phyloP scores from a whole-genome alignment of 2,329 filamentous ascomycete species.

The Ophiostoma novo-ulmi region DNA sequence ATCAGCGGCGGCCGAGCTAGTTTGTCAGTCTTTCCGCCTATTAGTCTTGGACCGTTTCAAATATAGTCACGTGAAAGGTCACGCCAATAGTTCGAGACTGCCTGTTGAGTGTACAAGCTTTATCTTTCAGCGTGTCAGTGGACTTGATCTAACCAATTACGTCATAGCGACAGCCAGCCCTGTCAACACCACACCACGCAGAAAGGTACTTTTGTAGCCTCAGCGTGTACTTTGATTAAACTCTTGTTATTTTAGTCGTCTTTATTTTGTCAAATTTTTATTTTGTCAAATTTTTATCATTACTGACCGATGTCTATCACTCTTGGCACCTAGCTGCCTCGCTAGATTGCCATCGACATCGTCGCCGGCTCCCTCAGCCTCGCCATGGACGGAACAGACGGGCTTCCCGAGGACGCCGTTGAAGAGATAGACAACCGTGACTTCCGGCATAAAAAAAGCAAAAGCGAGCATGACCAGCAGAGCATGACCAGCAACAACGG shows the following conservation, averaged over 20 bases:
- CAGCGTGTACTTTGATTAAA: not conserved
- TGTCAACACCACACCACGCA: not conserved
- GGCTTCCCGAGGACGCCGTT: slow-evolving; percentile 1
- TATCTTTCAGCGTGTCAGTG: not conserved
- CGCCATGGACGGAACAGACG: slow-evolving; percentile 12
- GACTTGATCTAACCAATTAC: not conserved
- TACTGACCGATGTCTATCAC: not conserved
- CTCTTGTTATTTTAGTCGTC: not conserved
- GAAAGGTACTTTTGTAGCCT: not conserved
- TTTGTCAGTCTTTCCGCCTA: not conserved
- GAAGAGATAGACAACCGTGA: not conserved
- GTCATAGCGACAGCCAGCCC: slow-evolving; percentile 1
- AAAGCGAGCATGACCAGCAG: not conserved
- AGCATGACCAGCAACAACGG: not conserved
- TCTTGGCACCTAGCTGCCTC: not conserved
- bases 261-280: not conserved
- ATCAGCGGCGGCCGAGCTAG: not conserved
- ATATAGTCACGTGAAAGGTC: not conserved
- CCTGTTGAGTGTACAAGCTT: not conserved
- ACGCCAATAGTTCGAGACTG: not conserved
- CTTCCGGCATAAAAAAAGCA: not conserved
- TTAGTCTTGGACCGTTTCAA: not conserved
- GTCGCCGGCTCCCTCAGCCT: not conserved
- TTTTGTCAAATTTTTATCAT: not conserved
- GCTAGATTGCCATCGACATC: not conserved